These are phyloP conservation scores for Pleurotus tuber-regium DNA, from an alignment of 768 basidiomycete genomes.

Conservation along the genomic window DNA sequence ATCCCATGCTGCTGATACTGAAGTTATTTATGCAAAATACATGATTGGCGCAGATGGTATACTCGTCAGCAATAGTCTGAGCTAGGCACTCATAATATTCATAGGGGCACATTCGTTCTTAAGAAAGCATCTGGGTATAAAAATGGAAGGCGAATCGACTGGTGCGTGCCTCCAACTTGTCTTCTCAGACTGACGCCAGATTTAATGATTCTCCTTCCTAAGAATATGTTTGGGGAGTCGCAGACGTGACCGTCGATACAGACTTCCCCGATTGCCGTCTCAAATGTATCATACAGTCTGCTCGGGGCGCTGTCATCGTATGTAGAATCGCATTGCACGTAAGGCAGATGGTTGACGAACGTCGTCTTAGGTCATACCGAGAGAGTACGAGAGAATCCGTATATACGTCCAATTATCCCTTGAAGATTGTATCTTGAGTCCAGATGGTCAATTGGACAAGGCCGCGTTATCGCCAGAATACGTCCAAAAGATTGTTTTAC, in stretches of 20 bases:
- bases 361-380: conserved; percentile 11
- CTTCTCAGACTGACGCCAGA: background rate
- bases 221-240: conserved; percentile 20
- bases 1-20: background rate
- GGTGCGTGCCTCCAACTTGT: background rate
- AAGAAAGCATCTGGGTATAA: conserved; percentile 13
- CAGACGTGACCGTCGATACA: conserved; percentile 15
- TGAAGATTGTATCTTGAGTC: background rate
- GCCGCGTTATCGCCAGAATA: too few relatives aligned
- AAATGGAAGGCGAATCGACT: conserved; percentile 18
- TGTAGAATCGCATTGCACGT: background rate
- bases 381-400: conserved; percentile 14
- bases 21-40: conserved; percentile 18
- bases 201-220: background rate
- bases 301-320: conserved; percentile 14
- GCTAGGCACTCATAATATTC: too few relatives aligned
- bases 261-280: conserved; percentile 18
- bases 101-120: conserved; percentile 22
- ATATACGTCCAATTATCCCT: conserved; percentile 14
- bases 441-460: background rate
- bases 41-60: conserved; percentile 22
- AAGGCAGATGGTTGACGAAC: background rate
- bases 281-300: conserved; percentile 17
- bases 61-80: too few relatives aligned
- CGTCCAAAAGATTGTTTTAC: too few relatives aligned